Conservation (phyloP, 768 basidiomycete genomes). For the Goffeauzyma gilvescens region DNA sequence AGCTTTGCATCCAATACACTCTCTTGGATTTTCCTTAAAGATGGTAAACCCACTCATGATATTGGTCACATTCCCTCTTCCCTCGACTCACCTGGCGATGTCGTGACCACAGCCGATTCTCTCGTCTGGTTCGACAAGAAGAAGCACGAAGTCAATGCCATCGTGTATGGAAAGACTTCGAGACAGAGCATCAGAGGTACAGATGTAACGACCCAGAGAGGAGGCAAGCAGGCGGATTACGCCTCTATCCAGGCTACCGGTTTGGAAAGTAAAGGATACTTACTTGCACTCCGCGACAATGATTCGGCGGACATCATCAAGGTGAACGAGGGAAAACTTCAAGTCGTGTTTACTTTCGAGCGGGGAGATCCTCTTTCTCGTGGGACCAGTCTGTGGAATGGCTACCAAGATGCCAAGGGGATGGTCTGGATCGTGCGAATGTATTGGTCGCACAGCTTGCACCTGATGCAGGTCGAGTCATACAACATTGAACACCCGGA, state of each 20-base stretch:
- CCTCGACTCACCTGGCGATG: conserved; percentile 33
- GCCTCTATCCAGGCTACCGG: conserved; percentile 45
- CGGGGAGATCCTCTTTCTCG: background rate
- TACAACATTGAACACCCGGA: conserved; percentile 39
- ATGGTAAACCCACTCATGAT: conserved; percentile 39
- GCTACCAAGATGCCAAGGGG: conserved; percentile 40
- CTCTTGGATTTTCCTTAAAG: conserved; percentile 42
- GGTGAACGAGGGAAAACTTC: conserved; percentile 35
- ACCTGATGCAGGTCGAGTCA: conserved; percentile 42
- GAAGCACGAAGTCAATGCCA: too few relatives aligned
- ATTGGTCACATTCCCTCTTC: conserved; percentile 41
- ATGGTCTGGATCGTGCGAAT: conserved; percentile 44
- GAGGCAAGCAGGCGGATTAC: too few relatives aligned
- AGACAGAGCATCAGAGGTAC: too few relatives aligned
- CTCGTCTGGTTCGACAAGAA: conserved; percentile 2
- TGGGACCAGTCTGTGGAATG: conserved; percentile 37
- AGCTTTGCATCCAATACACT: conserved; percentile 44
- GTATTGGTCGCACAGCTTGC: conserved; percentile 44
- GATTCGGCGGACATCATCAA: conserved; percentile 44
- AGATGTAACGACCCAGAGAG: background rate
- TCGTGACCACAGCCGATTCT: conserved; percentile 11
- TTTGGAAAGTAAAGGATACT: conserved; percentile 40
- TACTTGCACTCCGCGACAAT: conserved; percentile 44
- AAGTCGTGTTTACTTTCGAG: conserved; percentile 8
- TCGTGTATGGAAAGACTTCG: too few relatives aligned